Conservation (phyloP, 257 asterid species). For the Gentiana macrophylla region DNA sequence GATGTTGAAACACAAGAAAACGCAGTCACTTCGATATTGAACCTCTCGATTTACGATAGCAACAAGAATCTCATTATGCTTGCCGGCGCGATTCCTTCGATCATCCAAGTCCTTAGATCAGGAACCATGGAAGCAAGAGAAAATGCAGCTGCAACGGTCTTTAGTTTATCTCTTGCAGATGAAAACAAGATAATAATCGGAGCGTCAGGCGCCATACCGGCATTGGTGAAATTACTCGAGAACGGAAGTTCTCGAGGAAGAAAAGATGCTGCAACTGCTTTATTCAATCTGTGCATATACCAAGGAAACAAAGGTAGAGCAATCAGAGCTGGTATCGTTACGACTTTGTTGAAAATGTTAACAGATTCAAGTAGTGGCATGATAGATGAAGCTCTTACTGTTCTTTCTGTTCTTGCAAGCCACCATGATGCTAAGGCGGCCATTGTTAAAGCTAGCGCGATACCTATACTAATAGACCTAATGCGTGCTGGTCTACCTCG, state of each 20-base stretch:
- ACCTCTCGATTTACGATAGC: slow-evolving; percentile 68
- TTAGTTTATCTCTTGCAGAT: slow-evolving; percentile 72
- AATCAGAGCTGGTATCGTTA: slow-evolving; percentile 67
- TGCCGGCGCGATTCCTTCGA: slow-evolving; percentile 79
- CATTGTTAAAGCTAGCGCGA: slow-evolving; percentile 60
- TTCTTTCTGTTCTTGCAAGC: slow-evolving; percentile 76
- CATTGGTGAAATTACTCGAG: slow-evolving; percentile 67
- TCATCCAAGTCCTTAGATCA: slow-evolving; percentile 77
- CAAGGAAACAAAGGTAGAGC: slow-evolving; percentile 93
- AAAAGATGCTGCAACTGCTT: slow-evolving; percentile 90
- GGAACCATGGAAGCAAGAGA: slow-evolving; percentile 92
- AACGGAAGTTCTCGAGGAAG: slow-evolving; percentile 72
- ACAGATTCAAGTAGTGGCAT: slow-evolving; percentile 54
- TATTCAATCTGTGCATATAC: slow-evolving; percentile 79
- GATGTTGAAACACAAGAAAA: slow-evolving; percentile 67
- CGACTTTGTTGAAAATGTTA: slow-evolving; percentile 60
- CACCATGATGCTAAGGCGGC: slow-evolving; percentile 76
- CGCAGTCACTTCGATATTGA: slow-evolving; percentile 74
- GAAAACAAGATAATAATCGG: slow-evolving; percentile 87
- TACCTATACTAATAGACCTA: slow-evolving; percentile 66
- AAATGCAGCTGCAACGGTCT: slow-evolving; percentile 89
- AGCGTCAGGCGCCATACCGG: slow-evolving; percentile 87
- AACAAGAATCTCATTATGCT: slow-evolving; percentile 84
- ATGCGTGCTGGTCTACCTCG: slow-evolving; percentile 64
- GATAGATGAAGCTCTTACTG: slow-evolving; percentile 86